These are phyloP conservation scores for Ambrosiella xylebori DNA, from an alignment of 2,329 filamentous ascomycete species.

Conservation along the genomic window DNA sequence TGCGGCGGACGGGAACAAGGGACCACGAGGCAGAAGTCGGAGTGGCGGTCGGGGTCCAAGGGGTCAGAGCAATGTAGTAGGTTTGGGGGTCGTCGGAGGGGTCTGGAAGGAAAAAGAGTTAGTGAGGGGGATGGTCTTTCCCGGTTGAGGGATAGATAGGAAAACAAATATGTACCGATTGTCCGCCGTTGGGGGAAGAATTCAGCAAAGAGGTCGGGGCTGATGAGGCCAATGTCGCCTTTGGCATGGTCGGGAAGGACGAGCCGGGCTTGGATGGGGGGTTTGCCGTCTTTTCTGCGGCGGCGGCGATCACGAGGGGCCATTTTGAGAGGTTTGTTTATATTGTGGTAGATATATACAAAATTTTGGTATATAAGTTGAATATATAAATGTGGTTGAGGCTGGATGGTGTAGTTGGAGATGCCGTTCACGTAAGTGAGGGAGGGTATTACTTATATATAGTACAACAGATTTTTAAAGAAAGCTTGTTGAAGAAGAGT, in stretches of 20 bases:
- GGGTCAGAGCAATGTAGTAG: constrained; percentile 54
- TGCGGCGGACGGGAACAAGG: constrained; percentile 56
- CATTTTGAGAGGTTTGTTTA: background rate
- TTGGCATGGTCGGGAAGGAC: constrained; percentile 73
- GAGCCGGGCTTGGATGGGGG: constrained; percentile 61
- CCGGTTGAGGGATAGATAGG: background rate
- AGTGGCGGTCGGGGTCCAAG: constrained; percentile 45
- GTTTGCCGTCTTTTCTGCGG: constrained; percentile 38
- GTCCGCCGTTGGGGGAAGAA: constrained; percentile 42
- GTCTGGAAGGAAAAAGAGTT: constrained; percentile 10
- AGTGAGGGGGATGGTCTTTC: background rate
- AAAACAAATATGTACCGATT: background rate
- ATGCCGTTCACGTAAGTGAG: too few relatives aligned
- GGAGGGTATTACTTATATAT: too few relatives aligned
- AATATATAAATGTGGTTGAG: background rate
- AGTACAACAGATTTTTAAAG: too few relatives aligned
- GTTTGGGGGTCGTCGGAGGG: constrained; percentile 23
- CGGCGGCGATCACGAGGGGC: constrained; percentile 3
- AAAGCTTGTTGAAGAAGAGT: too few relatives aligned
- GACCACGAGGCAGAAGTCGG: constrained; percentile 60
- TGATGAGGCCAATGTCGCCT: constrained; percentile 71
- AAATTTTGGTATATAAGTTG: background rate
- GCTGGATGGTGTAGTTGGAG: background rate
- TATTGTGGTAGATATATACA: background rate
- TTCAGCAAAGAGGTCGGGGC: constrained; percentile 68